Percentiles rank a stretch among this genome's conserved stretches.
These are phyloP conservation scores for Aaosphaeria arxii DNA, from an alignment of 2,329 filamentous ascomycete species.

Conservation along the genomic window DNA sequence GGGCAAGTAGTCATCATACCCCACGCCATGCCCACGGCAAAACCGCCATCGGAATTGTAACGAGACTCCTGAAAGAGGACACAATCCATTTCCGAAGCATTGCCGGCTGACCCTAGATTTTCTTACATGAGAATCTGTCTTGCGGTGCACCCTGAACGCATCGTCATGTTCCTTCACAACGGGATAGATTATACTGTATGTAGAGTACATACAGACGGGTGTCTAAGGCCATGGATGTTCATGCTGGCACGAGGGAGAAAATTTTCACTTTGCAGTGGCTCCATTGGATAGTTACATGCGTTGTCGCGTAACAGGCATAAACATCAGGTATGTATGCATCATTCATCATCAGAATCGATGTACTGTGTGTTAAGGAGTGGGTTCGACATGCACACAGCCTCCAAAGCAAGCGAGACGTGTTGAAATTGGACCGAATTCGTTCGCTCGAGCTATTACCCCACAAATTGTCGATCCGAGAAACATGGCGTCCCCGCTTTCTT, in stretches of 20 bases:
- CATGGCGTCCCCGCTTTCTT: slow-evolving; percentile 31
- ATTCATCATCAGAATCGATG: not conserved
- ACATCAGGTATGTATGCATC: slow-evolving; percentile 1
- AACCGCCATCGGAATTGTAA: slow-evolving; percentile 1
- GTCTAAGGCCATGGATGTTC: not conserved
- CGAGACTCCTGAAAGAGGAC: slow-evolving; percentile 7
- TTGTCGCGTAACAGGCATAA: slow-evolving; percentile 15
- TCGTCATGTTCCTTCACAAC: no score
- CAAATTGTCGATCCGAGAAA: slow-evolving; percentile 31
- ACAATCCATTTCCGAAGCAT: not conserved
- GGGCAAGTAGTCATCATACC: slow-evolving; percentile 12
- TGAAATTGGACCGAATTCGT: slow-evolving; percentile 9
- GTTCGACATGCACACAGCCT: slow-evolving; percentile 17
- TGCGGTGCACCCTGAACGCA: no score
- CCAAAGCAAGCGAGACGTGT: slow-evolving; percentile 18
- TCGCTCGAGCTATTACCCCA: slow-evolving; percentile 31
- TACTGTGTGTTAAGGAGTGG: not conserved
- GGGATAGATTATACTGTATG: no score
- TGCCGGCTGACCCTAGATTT: not conserved
- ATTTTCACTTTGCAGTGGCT: slow-evolving; percentile 14
- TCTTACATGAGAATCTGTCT: no score
- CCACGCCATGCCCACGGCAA: slow-evolving; percentile 24
- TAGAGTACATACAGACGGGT: no score
- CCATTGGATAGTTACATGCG: slow-evolving; percentile 11
- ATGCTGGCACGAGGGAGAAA: slow-evolving; percentile 15